Percentiles rank a stretch among this genome's conserved stretches.
phyloP scores from a whole-genome alignment of 495 filamentous ascomycete genomes.

The Copromyces sp. region DNA sequence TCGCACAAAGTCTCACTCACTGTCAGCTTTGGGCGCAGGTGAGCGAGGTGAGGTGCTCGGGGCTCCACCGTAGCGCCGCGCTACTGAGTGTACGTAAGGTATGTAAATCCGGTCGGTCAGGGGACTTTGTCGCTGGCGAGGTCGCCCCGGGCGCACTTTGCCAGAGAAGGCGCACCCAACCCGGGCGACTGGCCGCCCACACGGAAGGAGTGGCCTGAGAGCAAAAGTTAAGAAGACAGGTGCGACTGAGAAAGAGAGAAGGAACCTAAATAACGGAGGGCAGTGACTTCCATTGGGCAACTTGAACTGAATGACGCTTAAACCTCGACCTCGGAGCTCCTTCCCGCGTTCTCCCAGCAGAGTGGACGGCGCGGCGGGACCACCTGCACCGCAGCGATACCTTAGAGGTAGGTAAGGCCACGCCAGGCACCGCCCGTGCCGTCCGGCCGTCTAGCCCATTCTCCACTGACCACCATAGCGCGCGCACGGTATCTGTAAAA shows the following conservation, averaged over 20 bases:
- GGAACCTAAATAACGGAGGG: background rate
- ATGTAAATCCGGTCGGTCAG: background rate
- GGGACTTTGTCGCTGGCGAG: background rate
- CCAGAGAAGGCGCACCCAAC: background rate
- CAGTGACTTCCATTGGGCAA: background rate
- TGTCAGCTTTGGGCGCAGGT: background rate
- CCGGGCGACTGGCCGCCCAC: background rate
- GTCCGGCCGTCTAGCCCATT: background rate
- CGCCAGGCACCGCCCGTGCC: background rate
- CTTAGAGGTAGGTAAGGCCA: background rate
- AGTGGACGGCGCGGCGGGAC: background rate
- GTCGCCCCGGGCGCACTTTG: background rate
- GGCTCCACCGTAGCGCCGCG: background rate
- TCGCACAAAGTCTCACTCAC: background rate
- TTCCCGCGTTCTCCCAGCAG: background rate
- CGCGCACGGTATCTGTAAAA: no score
- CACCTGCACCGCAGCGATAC: background rate
- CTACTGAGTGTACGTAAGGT: background rate
- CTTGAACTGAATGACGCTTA: background rate
- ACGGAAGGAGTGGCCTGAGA: background rate
- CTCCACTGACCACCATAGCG: background rate
- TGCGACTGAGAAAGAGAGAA: background rate
- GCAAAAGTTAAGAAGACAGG: background rate
- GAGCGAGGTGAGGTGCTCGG: background rate
- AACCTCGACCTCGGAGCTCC: background rate